These are phyloP conservation scores for Pseudofabraea citricarpa DNA, from an alignment of 2,329 filamentous ascomycete species.

Conservation along the genomic window DNA sequence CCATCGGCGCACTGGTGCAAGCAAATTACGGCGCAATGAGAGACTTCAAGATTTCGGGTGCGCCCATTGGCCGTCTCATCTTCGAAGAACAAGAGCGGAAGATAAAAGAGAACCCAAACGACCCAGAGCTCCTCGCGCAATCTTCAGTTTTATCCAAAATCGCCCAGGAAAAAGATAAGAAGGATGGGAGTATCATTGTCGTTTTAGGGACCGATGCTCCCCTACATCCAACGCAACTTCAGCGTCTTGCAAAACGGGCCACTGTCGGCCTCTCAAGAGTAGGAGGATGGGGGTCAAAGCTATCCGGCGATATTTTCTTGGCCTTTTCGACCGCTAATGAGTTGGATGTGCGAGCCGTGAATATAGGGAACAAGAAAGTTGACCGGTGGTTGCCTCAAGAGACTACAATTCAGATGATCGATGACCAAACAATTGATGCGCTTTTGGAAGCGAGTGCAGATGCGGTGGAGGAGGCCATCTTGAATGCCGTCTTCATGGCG, in stretches of 20 bases:
- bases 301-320: conserved; percentile 59
- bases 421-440: conserved; percentile 52
- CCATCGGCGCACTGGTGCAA: conserved; percentile 55
- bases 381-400: conserved; percentile 17
- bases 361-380: neutral
- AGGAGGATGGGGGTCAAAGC: conserved; percentile 51
- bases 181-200: conserved; percentile 24
- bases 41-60: conserved; percentile 51
- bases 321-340: conserved; percentile 58
- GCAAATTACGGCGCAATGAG: conserved; percentile 57
- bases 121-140: conserved; percentile 26
- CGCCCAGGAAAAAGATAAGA: conserved; percentile 23
- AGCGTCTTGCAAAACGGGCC: conserved; percentile 52
- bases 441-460: conserved; percentile 56
- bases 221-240: conserved; percentile 45
- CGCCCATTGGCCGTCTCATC: conserved; percentile 46
- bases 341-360: conserved; percentile 39
- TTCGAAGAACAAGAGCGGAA: neutral
- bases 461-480: conserved; percentile 57
- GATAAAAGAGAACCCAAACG: conserved; percentile 32
- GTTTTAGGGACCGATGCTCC: conserved; percentile 45
- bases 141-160: conserved; percentile 16
- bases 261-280: conserved; percentile 54
- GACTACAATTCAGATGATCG: conserved; percentile 38
- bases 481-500: conserved; percentile 34